Evolutionary conservation across 176 grass and related monocot species (phyloP).

Genomic region (Pontederia paniculata): DNA sequence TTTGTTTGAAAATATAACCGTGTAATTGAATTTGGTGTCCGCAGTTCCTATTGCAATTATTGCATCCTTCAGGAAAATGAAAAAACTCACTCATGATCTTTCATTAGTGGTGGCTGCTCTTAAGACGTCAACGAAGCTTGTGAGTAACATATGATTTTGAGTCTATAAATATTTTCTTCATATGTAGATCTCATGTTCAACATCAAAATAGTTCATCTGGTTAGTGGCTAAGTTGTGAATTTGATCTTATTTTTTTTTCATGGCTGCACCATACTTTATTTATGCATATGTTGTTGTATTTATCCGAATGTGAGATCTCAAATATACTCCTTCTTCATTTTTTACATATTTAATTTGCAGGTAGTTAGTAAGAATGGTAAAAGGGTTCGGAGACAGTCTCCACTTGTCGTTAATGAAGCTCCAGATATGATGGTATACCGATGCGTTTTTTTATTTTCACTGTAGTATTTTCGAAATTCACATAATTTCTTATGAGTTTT

Average conservation of each 20-base stretch:
- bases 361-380: conserved; percentile 9
- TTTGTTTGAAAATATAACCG: background rate
- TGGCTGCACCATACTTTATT: too few relatives aligned
- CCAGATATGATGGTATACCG: conserved; percentile 3
- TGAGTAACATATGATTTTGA: conserved; percentile 21
- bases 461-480: background rate
- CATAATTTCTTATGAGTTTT: conserved; percentile 3
- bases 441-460: background rate
- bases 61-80: conserved; percentile 90
- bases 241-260: too few relatives aligned
- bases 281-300: too few relatives aligned
- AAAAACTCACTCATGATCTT: conserved; percentile 62
- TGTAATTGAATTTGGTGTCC: background rate
- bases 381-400: conserved; percentile 7
- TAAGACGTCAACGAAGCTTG: conserved; percentile 67
- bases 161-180: background rate
- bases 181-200: conserved; percentile 1
- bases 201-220: background rate
- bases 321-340: background rate
- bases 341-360: background rate
- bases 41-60: conserved; percentile 75
- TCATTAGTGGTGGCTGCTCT: conserved; percentile 67
- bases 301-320: too few relatives aligned
- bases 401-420: background rate
- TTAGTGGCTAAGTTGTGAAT: background rate